Conservation (phyloP, 2,329 filamentous ascomycete species). For the Aureobasidium musti region DNA sequence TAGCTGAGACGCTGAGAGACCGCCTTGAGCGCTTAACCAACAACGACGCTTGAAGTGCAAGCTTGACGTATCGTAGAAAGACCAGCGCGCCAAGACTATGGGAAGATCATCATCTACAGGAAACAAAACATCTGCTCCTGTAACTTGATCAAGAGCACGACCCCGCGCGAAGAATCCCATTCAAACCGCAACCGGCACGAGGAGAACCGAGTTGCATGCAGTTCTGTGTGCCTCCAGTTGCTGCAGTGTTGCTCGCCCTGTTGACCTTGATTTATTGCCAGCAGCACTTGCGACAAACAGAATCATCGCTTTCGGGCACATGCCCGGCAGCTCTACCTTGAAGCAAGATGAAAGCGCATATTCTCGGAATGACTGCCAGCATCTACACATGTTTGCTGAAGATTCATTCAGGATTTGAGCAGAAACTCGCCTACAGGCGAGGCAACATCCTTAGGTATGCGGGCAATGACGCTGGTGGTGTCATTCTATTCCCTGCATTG, state of each 20-base stretch:
- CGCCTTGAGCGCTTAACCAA: not conserved
- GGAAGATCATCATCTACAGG: constrained; percentile 13
- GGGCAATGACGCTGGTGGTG: too few relatives aligned
- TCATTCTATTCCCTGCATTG: too few relatives aligned
- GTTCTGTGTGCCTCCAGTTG: not conserved
- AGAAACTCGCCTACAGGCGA: too few relatives aligned
- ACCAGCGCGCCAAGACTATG: not conserved
- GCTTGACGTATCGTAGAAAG: not conserved
- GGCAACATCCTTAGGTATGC: too few relatives aligned
- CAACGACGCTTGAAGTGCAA: not conserved
- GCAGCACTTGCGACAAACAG: not conserved
- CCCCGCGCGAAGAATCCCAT: not conserved
- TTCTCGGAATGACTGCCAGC: too few relatives aligned
- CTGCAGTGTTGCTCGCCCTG: not conserved
- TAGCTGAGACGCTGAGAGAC: not conserved
- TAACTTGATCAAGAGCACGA: not conserved
- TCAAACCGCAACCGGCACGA: not conserved
- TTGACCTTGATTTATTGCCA: not conserved
- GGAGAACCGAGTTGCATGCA: not conserved
- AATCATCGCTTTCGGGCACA: not conserved
- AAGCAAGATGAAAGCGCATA: too few relatives aligned
- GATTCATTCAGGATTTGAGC: too few relatives aligned
- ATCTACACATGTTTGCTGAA: too few relatives aligned
- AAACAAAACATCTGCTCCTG: constrained; percentile 4
- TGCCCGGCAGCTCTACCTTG: not conserved